Evolutionary conservation across 345 rosid genomes (phyloP).

Genomic region (Hirschfeldia incana): DNA sequence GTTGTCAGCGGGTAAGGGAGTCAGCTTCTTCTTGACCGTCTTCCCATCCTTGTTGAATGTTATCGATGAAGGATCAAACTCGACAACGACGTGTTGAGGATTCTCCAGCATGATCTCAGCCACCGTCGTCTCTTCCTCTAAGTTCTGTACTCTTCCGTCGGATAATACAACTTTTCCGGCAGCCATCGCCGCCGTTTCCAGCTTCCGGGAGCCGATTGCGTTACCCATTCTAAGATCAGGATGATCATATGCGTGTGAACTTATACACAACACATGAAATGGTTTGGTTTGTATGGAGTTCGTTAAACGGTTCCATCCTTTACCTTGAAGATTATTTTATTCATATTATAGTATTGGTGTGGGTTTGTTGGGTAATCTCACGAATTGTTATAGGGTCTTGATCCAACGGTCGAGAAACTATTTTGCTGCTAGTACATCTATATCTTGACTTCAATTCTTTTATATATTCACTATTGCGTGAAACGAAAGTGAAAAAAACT

Average conservation of each 20-base stretch:
- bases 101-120: constrained; percentile 84
- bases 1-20: constrained; percentile 73
- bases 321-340: constrained; percentile 31
- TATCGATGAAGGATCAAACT: constrained; percentile 46
- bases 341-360: constrained; percentile 41
- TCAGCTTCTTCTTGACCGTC: constrained; percentile 42
- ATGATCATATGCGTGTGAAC: constrained; percentile 3
- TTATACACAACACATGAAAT: constrained; percentile 2
- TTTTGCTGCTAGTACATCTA: constrained; percentile 11
- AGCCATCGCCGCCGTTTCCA: constrained; percentile 16
- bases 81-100: constrained; percentile 77
- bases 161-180: constrained; percentile 60
- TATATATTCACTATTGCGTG: constrained; percentile 17
- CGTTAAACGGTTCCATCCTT: constrained; percentile 78
- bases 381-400: not conserved
- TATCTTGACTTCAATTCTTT: not conserved
- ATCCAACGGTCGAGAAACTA: constrained; percentile 40
- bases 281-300: constrained; percentile 49
- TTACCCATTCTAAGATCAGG: constrained; percentile 56
- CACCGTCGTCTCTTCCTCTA: constrained; percentile 51
- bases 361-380: constrained; percentile 19
- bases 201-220: constrained; percentile 32
- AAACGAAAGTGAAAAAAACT: constrained; percentile 26
- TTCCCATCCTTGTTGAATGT: constrained; percentile 22
- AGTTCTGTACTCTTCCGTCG: constrained; percentile 59